phyloP scores from a whole-genome alignment of 2,329 filamentous ascomycete species.

The Triangularia setosa region DNA sequence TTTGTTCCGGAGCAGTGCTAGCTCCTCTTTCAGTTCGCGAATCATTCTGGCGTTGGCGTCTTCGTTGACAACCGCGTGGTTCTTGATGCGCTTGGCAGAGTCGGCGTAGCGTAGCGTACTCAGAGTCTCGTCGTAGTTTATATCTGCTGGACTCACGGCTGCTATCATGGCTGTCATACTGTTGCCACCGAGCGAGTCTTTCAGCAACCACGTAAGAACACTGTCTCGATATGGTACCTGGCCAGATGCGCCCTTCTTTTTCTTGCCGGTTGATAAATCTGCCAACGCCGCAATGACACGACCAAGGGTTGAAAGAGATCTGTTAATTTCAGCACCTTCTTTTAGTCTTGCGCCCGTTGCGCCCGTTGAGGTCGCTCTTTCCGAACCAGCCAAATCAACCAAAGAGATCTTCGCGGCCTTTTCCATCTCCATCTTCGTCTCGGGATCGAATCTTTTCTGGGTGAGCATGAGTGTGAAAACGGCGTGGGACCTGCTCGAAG shows the following conservation, averaged over 20 bases:
- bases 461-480: slow-evolving; percentile 96
- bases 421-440: slow-evolving; percentile 96
- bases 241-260: slow-evolving; percentile 67
- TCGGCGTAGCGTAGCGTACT: slow-evolving; percentile 95
- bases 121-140: slow-evolving; percentile 97
- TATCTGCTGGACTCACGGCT: slow-evolving; percentile 94
- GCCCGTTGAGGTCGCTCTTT: slow-evolving; percentile 93
- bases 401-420: slow-evolving; percentile 97
- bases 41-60: slow-evolving; percentile 99
- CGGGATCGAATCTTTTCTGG: slow-evolving; percentile 84
- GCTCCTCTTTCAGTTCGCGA: slow-evolving; percentile 90
- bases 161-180: slow-evolving; percentile 99
- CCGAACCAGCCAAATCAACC: slow-evolving; percentile 95
- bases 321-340: slow-evolving; percentile 97
- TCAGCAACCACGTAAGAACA: slow-evolving; percentile 91
- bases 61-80: slow-evolving; percentile 98
- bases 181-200: slow-evolving; percentile 95
- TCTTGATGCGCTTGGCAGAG: slow-evolving; percentile 98
- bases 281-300: slow-evolving; percentile 96
- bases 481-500: slow-evolving; percentile 94
- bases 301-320: slow-evolving; percentile 90
- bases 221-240: slow-evolving; percentile 97
- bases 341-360: slow-evolving; percentile 93
- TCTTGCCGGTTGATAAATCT: slow-evolving; percentile 81
- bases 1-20: slow-evolving; percentile 81